Evolutionary conservation across 163 green algal genomes (phyloP).

Genomic region (Scenedesmus sp.): DNA sequence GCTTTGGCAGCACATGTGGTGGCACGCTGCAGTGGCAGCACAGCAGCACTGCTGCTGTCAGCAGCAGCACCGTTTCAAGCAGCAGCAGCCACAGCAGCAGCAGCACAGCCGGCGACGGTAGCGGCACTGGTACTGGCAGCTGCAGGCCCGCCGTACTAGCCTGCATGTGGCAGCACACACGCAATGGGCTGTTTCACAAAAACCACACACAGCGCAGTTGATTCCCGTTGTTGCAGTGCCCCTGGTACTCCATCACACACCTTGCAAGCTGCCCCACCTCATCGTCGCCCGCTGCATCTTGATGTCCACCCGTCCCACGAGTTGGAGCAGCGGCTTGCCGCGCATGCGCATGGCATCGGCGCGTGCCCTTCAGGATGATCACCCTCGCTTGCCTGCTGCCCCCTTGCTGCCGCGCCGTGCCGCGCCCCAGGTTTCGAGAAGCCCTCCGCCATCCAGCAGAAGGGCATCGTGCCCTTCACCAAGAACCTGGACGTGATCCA

Average conservation of each 20-base stretch:
- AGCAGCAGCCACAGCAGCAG: neutral
- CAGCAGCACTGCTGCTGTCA: neutral
- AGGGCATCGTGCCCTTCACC: constrained; percentile 99
- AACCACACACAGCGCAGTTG: too few species aligned
- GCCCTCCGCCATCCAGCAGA: constrained; percentile 99
- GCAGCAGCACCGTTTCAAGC: neutral
- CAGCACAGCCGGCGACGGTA: neutral
- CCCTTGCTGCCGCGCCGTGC: neutral
- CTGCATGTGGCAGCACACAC: neutral
- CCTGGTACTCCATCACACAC: too few species aligned
- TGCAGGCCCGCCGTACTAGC: neutral
- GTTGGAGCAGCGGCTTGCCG: too few species aligned
- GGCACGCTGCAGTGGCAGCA: neutral
- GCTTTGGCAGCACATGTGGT: neutral
- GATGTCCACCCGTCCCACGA: too few species aligned
- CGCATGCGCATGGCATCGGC: neutral
- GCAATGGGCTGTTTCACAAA: too few species aligned
- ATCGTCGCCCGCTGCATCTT: too few species aligned
- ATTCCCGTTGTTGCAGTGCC: too few species aligned
- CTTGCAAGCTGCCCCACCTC: too few species aligned
- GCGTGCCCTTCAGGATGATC: neutral
- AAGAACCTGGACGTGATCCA: constrained; percentile 99
- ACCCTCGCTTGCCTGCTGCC: neutral
- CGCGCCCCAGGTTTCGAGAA: constrained; percentile 96
- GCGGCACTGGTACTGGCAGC: too few species aligned